These are phyloP conservation scores for Aspergillus vadensis DNA, from an alignment of 2,329 filamentous ascomycete genomes.

Conservation along the genomic window DNA sequence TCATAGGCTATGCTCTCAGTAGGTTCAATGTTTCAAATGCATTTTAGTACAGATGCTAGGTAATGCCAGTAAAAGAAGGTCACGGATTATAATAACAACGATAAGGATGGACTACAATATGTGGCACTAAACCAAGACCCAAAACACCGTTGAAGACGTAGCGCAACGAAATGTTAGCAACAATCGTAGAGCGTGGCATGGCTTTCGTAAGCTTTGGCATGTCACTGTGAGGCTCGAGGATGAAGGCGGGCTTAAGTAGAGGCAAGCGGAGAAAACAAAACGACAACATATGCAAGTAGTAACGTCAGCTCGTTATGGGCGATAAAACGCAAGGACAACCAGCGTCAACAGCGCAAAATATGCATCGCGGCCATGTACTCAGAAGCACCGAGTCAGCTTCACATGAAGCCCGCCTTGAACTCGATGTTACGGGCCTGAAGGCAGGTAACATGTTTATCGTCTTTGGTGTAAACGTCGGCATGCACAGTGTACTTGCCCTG, in stretches of 20 bases:
- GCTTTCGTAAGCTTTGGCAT: not conserved
- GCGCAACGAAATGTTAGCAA: constrained; percentile 10
- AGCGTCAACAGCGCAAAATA: constrained; percentile 3
- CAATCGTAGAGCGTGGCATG: constrained; percentile 5
- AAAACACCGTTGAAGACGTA: constrained; percentile 20
- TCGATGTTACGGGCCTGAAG: constrained; percentile 63
- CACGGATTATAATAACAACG: not conserved
- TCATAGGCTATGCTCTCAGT: not conserved
- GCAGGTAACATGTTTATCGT: constrained; percentile 79
- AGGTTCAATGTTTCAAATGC: not conserved
- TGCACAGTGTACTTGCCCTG: constrained; percentile 88
- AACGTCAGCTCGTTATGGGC: constrained; percentile 1
- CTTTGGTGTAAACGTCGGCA: constrained; percentile 77
- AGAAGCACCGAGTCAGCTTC: not conserved
- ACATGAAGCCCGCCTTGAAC: constrained; percentile 27
- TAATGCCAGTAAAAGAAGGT: not conserved
- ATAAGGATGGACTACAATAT: constrained; percentile 3
- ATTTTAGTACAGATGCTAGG: constrained; percentile 14
- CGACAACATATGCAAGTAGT: not conserved
- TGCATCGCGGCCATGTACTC: not conserved
- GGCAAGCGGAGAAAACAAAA: constrained; percentile 11
- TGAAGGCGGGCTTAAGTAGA: not conserved
- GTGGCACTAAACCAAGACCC: constrained; percentile 6
- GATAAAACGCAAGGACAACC: constrained; percentile 1
- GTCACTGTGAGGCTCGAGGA: not conserved